Base-by-base conservation (phyloP, 371 early-diverging fungal species). In the Mucor plumbeus region DNA sequence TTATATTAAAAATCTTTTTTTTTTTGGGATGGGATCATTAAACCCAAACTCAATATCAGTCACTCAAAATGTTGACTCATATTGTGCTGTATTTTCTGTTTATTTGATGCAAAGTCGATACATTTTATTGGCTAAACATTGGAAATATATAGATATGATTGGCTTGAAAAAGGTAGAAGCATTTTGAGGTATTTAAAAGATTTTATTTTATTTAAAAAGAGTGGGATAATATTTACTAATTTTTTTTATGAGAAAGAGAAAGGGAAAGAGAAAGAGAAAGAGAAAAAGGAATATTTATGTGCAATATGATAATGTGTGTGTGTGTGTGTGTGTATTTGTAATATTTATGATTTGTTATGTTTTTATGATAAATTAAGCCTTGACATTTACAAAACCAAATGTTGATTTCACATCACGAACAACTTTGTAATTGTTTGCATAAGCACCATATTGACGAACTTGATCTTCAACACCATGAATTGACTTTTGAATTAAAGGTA, bases 401-500 rank as follows among this genome's bases (percentile, higher is more conserved):
- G 61, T 60, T 21, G 64, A 55, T 38, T 59, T 63, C 17, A 71
- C 62, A 43, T 73, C 73, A 35, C 41, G 41, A 15, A 71, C 67
- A 33, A 68, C 69, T 35, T 64, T 71, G 21, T 65, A 65, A 47
- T 74, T 77, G 58, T 71, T 70, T 17, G 71, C 68, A 58, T 74
- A 73, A 15, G 61, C 63, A 14, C 68, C 50, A 33, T 78, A 78
- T 41, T 75, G 71, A 11, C 69, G 72, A 3, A 81, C 47, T 59
- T 81, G 78, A 67, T 79, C 76, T 48, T 79, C 80, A 43, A 86
- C 59, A 35, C 75, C 81, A n/a, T 81, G 69, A 48, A 83, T 78
- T 21, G 85, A 80, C 11, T 61, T 66, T 63, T 81, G 79, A 17
- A 86, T 67, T 19, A 84, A 65, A 26, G 86, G 86, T 15, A 87